phyloP scores from a whole-genome alignment of 140 eudicot species.

The Eryngium alpinum region DNA sequence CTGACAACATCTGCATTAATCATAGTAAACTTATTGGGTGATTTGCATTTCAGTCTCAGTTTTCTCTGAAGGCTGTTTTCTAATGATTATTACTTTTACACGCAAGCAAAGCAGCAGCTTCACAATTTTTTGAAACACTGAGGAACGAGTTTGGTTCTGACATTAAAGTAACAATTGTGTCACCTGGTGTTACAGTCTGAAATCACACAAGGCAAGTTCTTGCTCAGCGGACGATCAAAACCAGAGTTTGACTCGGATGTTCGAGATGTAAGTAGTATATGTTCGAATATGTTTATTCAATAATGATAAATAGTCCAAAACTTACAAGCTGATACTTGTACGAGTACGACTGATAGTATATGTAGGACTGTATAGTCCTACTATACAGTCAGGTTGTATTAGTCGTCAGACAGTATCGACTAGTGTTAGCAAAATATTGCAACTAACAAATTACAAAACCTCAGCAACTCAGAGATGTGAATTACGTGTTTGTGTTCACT shows the following conservation, averaged over 20 bases:
- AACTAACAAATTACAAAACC: too few species aligned
- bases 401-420: too few species aligned
- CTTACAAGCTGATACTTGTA: neutral
- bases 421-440: too few species aligned
- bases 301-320: neutral
- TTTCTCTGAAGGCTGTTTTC: neutral
- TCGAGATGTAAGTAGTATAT: constrained; percentile 69
- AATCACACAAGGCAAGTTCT: constrained; percentile 44
- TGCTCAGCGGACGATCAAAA: constrained; percentile 29
- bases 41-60: too few species aligned
- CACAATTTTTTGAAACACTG: constrained; percentile 54
- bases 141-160: constrained; percentile 47
- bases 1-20: too few species aligned
- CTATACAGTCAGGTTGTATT: too few species aligned
- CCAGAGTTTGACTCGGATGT: constrained; percentile 36
- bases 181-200: constrained; percentile 62
- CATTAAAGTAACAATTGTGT: constrained; percentile 39
- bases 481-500: too few species aligned
- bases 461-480: too few species aligned
- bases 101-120: constrained; percentile 84
- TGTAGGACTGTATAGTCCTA: too few species aligned
- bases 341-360: neutral
- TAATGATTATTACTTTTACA: neutral
- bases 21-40: too few species aligned
- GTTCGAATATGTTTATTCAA: too few species aligned